Percentiles rank a stretch among this genome's conserved stretches.
Conservation (phyloP, 2,329 filamentous ascomycete species). For the Pseudocercospora musae region DNA sequence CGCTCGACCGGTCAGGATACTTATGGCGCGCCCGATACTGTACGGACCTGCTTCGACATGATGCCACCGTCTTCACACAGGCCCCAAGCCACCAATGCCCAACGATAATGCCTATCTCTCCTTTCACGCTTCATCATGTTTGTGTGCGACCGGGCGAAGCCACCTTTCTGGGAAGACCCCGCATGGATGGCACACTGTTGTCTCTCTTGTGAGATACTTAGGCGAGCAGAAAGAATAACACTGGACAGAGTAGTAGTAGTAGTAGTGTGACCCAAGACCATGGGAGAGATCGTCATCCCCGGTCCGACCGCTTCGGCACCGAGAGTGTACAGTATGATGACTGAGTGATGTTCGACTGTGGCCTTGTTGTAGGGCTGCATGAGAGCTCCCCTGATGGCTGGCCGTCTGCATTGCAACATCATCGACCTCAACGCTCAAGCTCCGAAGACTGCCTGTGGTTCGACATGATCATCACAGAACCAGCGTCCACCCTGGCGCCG, state of each 20-base stretch:
- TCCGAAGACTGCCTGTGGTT: background rate
- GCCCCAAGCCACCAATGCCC: background rate
- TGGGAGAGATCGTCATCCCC: background rate
- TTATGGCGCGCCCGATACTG: too few species aligned
- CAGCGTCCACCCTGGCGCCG: background rate
- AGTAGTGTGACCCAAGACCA: background rate
- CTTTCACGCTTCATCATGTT: background rate
- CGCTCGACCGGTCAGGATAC: constrained; percentile 4
- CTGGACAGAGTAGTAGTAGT: too few species aligned
- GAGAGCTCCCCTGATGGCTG: background rate
- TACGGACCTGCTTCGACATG: constrained; percentile 5
- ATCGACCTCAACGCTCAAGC: too few species aligned
- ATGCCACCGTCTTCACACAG: background rate
- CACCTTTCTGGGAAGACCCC: background rate
- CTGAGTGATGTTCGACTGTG: background rate
- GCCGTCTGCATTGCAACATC: background rate
- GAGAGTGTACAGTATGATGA: background rate
- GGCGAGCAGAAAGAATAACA: too few species aligned
- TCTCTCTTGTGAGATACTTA: background rate
- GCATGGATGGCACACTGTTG: background rate
- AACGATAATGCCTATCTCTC: too few species aligned
- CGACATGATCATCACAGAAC: background rate
- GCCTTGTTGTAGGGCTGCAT: constrained; percentile 8
- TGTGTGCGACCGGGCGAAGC: background rate
- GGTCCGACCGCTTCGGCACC: background rate